A percentile compares a stretch with the other conserved stretches of the same genome.
phyloP scores from a whole-genome alignment of 2,329 filamentous ascomycete genomes.

The Fusarium chuoi region DNA sequence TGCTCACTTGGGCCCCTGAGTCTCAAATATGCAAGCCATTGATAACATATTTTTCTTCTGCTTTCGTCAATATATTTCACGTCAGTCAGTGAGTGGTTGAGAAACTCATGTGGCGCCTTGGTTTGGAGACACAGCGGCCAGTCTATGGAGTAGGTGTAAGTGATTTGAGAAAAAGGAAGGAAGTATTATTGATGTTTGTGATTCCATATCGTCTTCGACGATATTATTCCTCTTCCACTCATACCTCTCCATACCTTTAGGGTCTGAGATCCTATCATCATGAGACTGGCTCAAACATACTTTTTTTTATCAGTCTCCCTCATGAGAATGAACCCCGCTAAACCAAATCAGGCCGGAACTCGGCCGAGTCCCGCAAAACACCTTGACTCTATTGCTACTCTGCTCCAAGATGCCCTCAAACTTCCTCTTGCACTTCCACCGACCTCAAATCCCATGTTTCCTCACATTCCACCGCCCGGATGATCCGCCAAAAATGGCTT shows the following conservation, averaged over 20 bases:
- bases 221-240: background rate
- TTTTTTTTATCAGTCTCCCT: background rate
- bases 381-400: background rate
- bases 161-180: background rate
- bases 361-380: conserved; percentile 19
- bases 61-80: no score
- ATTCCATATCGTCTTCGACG: fast-evolving
- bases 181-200: fast-evolving
- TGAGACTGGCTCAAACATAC: background rate
- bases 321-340: conserved; percentile 22
- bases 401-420: background rate
- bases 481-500: conserved; percentile 47
- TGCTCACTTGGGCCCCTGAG: background rate
- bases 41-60: background rate
- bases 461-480: conserved; percentile 37
- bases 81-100: background rate
- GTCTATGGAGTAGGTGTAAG: background rate
- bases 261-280: background rate
- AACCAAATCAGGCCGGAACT: conserved; percentile 23
- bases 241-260: background rate
- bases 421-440: background rate
- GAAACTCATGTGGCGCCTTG: background rate
- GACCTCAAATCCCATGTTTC: conserved; percentile 27
- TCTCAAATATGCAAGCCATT: background rate
- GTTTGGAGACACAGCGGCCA: background rate